Base-by-base conservation (phyloP, 176 grass and related monocot genomes). In the Otatea glauca region DNA sequence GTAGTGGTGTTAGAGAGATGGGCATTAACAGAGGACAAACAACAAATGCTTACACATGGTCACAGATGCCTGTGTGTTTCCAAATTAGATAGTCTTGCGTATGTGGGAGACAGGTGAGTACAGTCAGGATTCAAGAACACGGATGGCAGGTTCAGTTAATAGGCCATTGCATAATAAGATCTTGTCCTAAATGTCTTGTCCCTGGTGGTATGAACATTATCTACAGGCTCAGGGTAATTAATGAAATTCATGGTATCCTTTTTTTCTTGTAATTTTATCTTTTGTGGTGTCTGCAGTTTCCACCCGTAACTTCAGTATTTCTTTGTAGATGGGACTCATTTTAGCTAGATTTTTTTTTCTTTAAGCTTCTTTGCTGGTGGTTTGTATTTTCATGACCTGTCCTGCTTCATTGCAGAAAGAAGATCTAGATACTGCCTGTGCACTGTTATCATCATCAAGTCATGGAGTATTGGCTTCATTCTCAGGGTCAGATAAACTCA, bases 381-480 rank as follows among this genome's bases (percentile, higher is more conserved):
- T 77, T 87, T 27, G 37, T 27, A 38, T 75, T 84, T 82, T 75
- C 51, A 41, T 84, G 4, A 72, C 14, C 43, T 37, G 15, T 35
- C 20, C 56, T 71, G 68, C 24, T 79, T 15, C 20, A 9, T 69
- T 74, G 44, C 91, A 95, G 95, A 53, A 84, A 65, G 76, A 94
- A 85, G 86, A 87, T 47, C 25, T 93, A 16, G 39, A 23, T 14
- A 78, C 68, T 82, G 76, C 91, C 74, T 81, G 66, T 75, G 87
- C 85, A 53, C 72, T 95, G n/a, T 73, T 98, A 82, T 95, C 91
- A 47, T 88, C 79, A 17, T 90, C 95, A 75, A 92, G 61, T 66
- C 85, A 95, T 90, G 77, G 39, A 44, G 87, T 87, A 72, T 62
- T 98, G 69, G 84, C 78, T 90, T 98, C 95, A 87, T 38, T 93